Evolutionary conservation across 345 rosid genomes (phyloP), one percentile per base, ranked within the genome.

Genomic region (Excoecaria agallocha): DNA sequence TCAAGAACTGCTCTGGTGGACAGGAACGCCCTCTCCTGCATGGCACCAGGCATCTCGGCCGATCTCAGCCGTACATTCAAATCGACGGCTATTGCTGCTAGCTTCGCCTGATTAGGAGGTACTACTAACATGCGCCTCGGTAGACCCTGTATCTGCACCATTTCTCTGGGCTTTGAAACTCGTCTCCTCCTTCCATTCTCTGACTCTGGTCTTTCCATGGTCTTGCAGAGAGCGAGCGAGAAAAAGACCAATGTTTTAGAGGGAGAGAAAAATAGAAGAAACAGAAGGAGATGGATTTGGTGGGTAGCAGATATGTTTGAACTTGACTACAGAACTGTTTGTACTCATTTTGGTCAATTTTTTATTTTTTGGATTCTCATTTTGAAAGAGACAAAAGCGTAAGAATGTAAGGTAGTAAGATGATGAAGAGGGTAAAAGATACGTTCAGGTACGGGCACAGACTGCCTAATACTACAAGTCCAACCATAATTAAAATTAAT

Each of bases 61-160:
- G 88, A 87, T 81, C 88, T 83, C 84, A 81, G 83, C 72, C 85
- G 85, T n/a, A 86, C 81, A 66, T 86, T 84, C 58, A 86, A 52
- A 62, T 78, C 72, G n/a, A 78, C 74, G 35, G 86, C 90, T 13
- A 83, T 55, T 20, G 86, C 85, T 10, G 87, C 86, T 1, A 83
- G 85, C 71, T 69, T 81, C 12, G 69, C 84, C 69, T 81, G 80
- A n/a, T 73, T 66, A 59, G 68, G 19, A 3, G 78, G 80, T 51
- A 24, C 46, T 0, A 75, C 46, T 61, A 80, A 19, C 69, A 65
- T 46, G 60, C 74, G 74, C 74, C 68, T 6, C 10, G 84, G 77
- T 5, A 75, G 80, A 54, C 57, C 30, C 37, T 41, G 74, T 63
- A 52, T 58, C 58, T 10, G 72, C 57, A 45, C 62, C 70, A 12